Base-by-base conservation (phyloP, 768 basidiomycete genomes). In the Cystofilobasidium macerans region DNA sequence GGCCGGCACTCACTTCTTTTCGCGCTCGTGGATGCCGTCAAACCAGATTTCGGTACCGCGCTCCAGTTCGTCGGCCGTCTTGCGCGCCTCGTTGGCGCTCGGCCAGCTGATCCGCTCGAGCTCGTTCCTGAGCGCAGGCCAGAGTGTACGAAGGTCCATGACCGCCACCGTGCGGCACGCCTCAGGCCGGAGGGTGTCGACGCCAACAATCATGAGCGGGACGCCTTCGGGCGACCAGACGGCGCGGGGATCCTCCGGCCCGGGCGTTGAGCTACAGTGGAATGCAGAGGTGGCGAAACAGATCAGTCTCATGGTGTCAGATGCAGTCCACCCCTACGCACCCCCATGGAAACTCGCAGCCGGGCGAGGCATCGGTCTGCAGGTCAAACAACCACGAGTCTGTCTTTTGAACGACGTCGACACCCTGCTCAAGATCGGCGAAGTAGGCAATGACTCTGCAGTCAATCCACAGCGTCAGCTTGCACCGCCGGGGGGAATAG, bases 341-440 rank as follows among this genome's bases (percentile, higher is more conserved):
- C 58, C 40, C 40, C 58, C 58, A 60, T 18, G 58, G 58, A 18
- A 60, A 60, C 40, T 60, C 58, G 40, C 58, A 60, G 40, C 58
- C 58, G 26, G 58, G 36, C 35, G 38, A 42, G 4, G 58, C 26
- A 2, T 40, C 40, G 7, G 58, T 40, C 24, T n/a, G 36, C 8
- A 60, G 40, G 40, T 60, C 40, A n/a, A 60, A 28, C 40, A 42
- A 2, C 36, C 35, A 36, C 38, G 58, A 22, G 26, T 43, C 28
- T 22, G 26, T 26, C 40, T 60, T 40, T 42, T 60, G 58, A 16
- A 60, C 30, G 40, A 60, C 24, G 26, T 60, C 40, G 22, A 40
- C 35, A 28, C 40, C 58, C n/a, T 26, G n/a, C 18, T 60, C 40
- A 26, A 60, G 58, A 28, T 60, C 40, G 58, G 58, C 58, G 32